Conservation (phyloP, 1,139 yeast species). For the Geotrichum aggregatum region DNA sequence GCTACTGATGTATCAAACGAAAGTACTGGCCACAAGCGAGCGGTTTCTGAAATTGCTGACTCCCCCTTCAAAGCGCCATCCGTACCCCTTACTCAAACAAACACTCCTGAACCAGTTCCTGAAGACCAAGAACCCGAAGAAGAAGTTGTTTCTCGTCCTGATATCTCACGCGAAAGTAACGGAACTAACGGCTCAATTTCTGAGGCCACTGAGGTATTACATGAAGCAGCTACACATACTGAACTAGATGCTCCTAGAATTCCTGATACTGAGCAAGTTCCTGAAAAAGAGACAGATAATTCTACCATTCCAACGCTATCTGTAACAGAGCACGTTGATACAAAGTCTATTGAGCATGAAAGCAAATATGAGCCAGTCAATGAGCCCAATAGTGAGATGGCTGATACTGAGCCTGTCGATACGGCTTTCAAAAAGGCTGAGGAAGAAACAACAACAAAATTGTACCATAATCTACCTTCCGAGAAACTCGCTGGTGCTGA, state of each 20-base stretch:
- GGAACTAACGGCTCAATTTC: background rate
- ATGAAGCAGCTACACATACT: background rate
- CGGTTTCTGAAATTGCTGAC: slow-evolving; percentile 21
- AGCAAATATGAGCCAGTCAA: slow-evolving; percentile 10
- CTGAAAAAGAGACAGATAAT: background rate
- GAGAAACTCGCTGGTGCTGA: slow-evolving; percentile 15
- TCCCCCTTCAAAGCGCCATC: slow-evolving; percentile 10
- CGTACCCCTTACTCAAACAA: background rate
- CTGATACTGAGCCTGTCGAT: slow-evolving; percentile 24
- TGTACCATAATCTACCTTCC: slow-evolving; percentile 4
- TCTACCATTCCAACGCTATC: background rate
- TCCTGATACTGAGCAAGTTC: background rate
- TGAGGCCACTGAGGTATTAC: slow-evolving; percentile 1
- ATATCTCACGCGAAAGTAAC: background rate
- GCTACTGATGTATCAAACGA: slow-evolving; percentile 24
- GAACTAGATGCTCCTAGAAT: slow-evolving; percentile 6
- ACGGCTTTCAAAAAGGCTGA: slow-evolving; percentile 25
- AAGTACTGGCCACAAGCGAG: slow-evolving; percentile 14
- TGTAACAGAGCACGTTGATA: slow-evolving; percentile 3
- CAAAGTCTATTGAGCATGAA: slow-evolving; percentile 22
- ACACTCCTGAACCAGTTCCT: slow-evolving; percentile 10
- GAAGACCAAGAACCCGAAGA: slow-evolving; percentile 20
- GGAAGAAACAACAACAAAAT: slow-evolving; percentile 25
- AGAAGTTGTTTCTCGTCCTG: background rate
- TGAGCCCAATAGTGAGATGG: slow-evolving; percentile 23